Evolutionary conservation across 768 basidiomycete species (phyloP).

Genomic region (Russula emetica): DNA sequence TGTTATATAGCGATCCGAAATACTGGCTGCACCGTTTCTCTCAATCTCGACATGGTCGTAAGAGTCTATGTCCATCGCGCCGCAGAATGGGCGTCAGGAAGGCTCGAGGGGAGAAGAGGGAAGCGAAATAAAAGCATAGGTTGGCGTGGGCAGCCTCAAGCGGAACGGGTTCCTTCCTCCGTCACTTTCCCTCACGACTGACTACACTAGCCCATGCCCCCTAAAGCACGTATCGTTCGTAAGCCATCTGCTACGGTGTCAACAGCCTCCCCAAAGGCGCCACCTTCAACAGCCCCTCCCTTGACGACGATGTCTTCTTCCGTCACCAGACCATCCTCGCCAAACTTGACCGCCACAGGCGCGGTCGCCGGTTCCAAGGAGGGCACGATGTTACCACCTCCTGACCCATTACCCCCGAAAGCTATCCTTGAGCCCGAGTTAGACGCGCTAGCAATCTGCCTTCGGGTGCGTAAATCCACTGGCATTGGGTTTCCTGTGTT

Average conservation of each 20-base stretch:
- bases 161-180: background rate
- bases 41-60: background rate
- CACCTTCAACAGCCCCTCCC: conserved; percentile 6
- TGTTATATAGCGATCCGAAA: conserved; percentile 14
- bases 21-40: background rate
- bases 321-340: conserved; percentile 17
- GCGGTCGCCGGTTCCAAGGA: conserved; percentile 17
- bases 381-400: conserved; percentile 53
- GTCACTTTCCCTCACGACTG: background rate
- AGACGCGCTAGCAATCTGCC: conserved; percentile 49
- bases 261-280: conserved; percentile 7
- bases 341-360: background rate
- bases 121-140: conserved; percentile 7
- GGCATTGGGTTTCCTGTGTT: background rate
- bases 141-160: background rate
- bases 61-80: conserved; percentile 16
- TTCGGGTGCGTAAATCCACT: conserved; percentile 45
- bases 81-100: conserved; percentile 4
- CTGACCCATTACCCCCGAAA: conserved; percentile 39
- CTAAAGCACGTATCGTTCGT: conserved; percentile 40
- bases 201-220: conserved; percentile 38
- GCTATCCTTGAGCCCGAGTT: conserved; percentile 63
- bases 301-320: conserved; percentile 34
- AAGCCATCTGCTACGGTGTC: conserved; percentile 31
- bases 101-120: conserved; percentile 7